phyloP scores from a whole-genome alignment of 225 moss, liverwort and hornwort genomes.

The Neckera pumila region DNA sequence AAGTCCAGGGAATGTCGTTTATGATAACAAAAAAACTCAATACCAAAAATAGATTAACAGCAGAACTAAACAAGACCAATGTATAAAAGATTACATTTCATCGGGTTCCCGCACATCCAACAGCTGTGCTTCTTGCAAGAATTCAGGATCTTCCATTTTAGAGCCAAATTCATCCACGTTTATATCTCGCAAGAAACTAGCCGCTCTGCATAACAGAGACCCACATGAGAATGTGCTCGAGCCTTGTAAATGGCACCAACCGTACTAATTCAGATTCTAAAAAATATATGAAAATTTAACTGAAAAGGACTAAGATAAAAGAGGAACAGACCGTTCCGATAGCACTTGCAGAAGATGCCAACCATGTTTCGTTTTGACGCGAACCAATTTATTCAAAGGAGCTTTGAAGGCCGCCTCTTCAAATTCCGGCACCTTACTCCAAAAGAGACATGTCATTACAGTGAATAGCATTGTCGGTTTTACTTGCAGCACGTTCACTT shows the following conservation, averaged over 20 bases:
- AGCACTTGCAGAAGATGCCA: slow-evolving; percentile 94
- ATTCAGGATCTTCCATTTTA: slow-evolving; percentile 65
- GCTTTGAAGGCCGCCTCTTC: slow-evolving; percentile 87
- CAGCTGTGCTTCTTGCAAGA: slow-evolving; percentile 62
- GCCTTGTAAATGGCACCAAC: neutral
- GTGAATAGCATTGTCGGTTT: neutral
- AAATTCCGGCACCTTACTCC: slow-evolving; percentile 81
- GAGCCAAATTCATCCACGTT: slow-evolving; percentile 56
- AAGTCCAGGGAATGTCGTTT: neutral
- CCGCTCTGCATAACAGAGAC: slow-evolving; percentile 24
- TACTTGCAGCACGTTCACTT: neutral
- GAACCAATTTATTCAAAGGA: slow-evolving; percentile 75
- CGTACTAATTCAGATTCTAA: neutral
- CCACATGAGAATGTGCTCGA: neutral
- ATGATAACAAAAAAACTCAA: neutral
- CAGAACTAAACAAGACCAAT: neutral
- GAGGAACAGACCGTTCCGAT: slow-evolving; percentile 54
- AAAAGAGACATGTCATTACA: slow-evolving; percentile 8
- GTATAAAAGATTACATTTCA: slow-evolving; percentile 51
- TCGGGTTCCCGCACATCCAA: slow-evolving; percentile 85
- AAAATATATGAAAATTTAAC: neutral
- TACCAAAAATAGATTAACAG: neutral
- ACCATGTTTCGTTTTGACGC: slow-evolving; percentile 91
- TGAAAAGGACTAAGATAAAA: neutral
- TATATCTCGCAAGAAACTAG: slow-evolving; percentile 66